Base-by-base conservation (phyloP, 306 rosid species). In the Vicia sativa region DNA sequence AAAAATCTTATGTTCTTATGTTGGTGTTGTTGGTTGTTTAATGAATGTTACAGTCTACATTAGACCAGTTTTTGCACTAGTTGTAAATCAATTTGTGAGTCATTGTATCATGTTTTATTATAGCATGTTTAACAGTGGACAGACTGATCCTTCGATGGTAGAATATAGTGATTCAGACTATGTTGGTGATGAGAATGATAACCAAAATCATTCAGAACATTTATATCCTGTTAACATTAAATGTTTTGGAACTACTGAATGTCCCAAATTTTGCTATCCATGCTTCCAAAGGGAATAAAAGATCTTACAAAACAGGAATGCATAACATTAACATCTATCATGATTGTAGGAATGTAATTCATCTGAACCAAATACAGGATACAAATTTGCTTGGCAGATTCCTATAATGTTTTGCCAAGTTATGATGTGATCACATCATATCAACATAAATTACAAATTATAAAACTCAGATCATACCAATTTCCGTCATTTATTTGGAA, bases 381-480 rank as follows among this genome's bases (percentile, higher is more conserved):
- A 80, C 65, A 61, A 25, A 39, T 66, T 46, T 62, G 39, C 35
- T 43, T 13, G 26, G 44, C 21, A 12, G 28, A 2, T 54, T 23
- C 34, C 48, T 12, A 13, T 15, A 25, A 50, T 58, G 69, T 62
- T 46, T 23, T 63, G 65, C 26, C 64, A 68, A 68, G 25, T 14
- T 44, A 65, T 60, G 54, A 76, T 53, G 50, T 45, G 26, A 57
- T 67, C 70, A 62, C 80, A 70, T 41, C 50, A 53, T 65, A 45
- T 7, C 1, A 34, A 34, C 38, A 34, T 11, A 62, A 16, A 42
- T 61, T 31, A 46, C 60, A 37, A 52, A 66, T 34, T 13, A 62
- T 52, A 54, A 21, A 21, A 70, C 70, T 75, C 46, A 41, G 19
- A 43, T n/a, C 62, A 56, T 23, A 25, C 72, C 57, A 71, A 57